Percentiles rank a stretch among this genome's conserved stretches.
Conservation (phyloP, 495 filamentous ascomycete species). For the Talaromyces trachyspermus region DNA sequence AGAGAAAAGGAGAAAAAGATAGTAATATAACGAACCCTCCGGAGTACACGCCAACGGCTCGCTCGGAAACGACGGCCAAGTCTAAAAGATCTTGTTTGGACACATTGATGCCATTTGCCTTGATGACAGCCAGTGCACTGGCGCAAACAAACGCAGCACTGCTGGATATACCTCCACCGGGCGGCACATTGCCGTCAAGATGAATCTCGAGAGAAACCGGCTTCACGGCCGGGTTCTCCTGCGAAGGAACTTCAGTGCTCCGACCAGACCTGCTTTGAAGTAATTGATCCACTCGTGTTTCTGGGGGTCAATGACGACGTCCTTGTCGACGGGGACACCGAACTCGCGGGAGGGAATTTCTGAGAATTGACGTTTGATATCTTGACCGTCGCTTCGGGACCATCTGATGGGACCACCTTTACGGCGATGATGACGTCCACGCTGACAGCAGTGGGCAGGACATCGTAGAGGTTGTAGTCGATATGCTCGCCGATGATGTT, state of each 20-base stretch:
- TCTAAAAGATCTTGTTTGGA: constrained; percentile 86
- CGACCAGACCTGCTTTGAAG: constrained; percentile 85
- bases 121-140: constrained; percentile 80
- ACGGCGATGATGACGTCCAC: constrained; percentile 88
- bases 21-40: constrained; percentile 58
- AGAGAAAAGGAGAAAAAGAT: background rate
- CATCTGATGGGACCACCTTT: constrained; percentile 42
- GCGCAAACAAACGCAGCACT: constrained; percentile 92
- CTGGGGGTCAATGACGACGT: constrained; percentile 75
- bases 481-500: constrained; percentile 99
- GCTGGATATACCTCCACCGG: constrained; percentile 84
- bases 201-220: constrained; percentile 80
- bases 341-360: constrained; percentile 74
- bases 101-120: constrained; percentile 75
- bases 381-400: constrained; percentile 42
- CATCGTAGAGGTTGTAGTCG: constrained; percentile 94
- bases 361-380: constrained; percentile 71
- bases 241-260: constrained; percentile 70
- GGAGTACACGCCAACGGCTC: constrained; percentile 91
- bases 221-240: constrained; percentile 22
- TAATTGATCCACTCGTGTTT: constrained; percentile 96
- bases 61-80: constrained; percentile 86
- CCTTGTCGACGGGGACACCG: constrained; percentile 53
- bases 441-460: constrained; percentile 89
- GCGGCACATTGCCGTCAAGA: constrained; percentile 85